Evolutionary conservation across 768 basidiomycete genomes (phyloP).

Genomic region (Mrakia frigida): DNA sequence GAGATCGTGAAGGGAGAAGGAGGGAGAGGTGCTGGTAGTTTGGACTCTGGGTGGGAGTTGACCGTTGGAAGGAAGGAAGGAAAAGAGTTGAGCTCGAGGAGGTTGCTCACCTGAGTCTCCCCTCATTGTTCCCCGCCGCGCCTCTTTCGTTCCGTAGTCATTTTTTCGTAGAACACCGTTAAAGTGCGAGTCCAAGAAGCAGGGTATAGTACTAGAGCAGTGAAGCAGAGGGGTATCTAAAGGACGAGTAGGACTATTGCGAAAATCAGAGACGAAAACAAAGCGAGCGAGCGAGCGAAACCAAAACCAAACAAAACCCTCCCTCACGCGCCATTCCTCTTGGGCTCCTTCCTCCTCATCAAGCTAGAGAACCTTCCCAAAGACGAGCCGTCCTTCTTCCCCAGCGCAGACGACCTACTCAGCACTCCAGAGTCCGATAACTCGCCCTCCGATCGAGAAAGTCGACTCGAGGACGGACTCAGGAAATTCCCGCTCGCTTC

Average conservation of each 20-base stretch:
- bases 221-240: no score
- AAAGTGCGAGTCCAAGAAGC: no score
- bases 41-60: no score
- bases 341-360: slow-evolving; percentile 12
- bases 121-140: no score
- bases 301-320: not conserved
- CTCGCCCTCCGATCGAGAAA: not conserved
- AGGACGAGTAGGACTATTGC: not conserved
- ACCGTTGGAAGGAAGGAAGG: no score
- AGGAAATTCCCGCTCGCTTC: not conserved
- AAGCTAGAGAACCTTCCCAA: slow-evolving; percentile 3
- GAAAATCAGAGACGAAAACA: not conserved
- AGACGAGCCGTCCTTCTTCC: not conserved
- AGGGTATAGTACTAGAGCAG: no score
- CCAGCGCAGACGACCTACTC: not conserved
- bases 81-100: no score
- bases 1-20: no score
- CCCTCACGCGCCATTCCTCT: not conserved
- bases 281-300: not conserved
- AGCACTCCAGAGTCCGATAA: not conserved
- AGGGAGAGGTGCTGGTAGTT: no score
- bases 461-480: not conserved
- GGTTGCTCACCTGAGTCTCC: no score
- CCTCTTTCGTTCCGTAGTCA: no score
- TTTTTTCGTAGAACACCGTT: no score